These are phyloP conservation scores for Prunus dulcis DNA, from an alignment of 306 rosid genomes.

Conservation along the genomic window DNA sequence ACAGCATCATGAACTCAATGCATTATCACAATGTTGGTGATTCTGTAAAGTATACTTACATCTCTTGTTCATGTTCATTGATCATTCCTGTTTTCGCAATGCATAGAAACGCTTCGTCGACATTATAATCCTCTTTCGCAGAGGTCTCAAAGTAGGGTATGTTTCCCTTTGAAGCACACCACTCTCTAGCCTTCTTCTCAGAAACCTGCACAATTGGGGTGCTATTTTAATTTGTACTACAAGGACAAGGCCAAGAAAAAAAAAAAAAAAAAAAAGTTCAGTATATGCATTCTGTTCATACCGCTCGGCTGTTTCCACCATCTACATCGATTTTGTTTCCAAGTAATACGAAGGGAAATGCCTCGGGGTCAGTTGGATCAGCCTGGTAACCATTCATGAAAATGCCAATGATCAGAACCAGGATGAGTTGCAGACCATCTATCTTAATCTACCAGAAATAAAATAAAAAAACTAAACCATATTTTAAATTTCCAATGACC, in stretches of 20 bases:
- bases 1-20: not conserved
- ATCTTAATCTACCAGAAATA: no score
- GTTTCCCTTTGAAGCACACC: slow-evolving; percentile 77
- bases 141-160: slow-evolving; percentile 90
- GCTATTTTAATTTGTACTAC: not conserved
- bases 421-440: not conserved
- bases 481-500: no score
- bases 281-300: slow-evolving; percentile 20
- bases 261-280: not conserved
- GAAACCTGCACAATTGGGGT: slow-evolving; percentile 46
- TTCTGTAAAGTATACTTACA: slow-evolving; percentile 37
- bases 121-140: slow-evolving; percentile 67
- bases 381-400: slow-evolving; percentile 42
- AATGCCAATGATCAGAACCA: slow-evolving; percentile 1
- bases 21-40: no score
- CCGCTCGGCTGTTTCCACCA: slow-evolving; percentile 61
- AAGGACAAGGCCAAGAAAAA: not conserved
- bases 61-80: slow-evolving; percentile 64
- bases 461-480: no score
- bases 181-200: slow-evolving; percentile 62
- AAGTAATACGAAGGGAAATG: slow-evolving; percentile 71
- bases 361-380: slow-evolving; percentile 45
- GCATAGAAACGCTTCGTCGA: slow-evolving; percentile 70
- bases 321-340: slow-evolving; percentile 83
- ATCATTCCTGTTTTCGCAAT: slow-evolving; percentile 58